These are phyloP conservation scores for Elsinoe batatas DNA, from an alignment of 2,329 filamentous ascomycete genomes.

Conservation along the genomic window DNA sequence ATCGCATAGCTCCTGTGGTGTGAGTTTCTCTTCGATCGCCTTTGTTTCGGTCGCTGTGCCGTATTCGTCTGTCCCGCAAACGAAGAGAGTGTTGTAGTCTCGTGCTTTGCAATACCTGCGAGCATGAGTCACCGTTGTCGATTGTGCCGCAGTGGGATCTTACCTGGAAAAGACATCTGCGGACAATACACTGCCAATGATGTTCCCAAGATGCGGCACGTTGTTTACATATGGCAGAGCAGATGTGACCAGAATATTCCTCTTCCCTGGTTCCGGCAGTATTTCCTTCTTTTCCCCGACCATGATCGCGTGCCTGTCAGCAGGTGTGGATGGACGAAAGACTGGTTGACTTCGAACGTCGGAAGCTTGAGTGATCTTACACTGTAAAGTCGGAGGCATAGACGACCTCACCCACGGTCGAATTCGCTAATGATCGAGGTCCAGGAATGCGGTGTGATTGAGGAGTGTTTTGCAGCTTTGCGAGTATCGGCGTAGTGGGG, in stretches of 20 bases:
- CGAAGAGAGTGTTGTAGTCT: slow-evolving; percentile 68
- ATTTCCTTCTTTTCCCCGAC: slow-evolving; percentile 29
- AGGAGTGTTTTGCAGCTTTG: neutral
- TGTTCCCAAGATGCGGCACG: slow-evolving; percentile 72
- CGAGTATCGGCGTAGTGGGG: slow-evolving; percentile 10
- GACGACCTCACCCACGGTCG: neutral
- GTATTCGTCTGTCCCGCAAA: slow-evolving; percentile 90
- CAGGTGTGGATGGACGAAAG: neutral
- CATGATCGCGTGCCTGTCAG: slow-evolving; percentile 14
- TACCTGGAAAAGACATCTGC: slow-evolving; percentile 62
- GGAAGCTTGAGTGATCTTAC: neutral
- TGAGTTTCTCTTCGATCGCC: slow-evolving; percentile 77
- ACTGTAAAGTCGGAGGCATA: neutral
- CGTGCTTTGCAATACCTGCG: slow-evolving; percentile 66
- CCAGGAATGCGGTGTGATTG: neutral
- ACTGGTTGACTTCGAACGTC: neutral
- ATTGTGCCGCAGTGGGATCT: neutral
- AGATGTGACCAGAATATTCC: slow-evolving; percentile 82
- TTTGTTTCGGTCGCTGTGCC: slow-evolving; percentile 94
- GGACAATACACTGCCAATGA: slow-evolving; percentile 76
- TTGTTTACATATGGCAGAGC: slow-evolving; percentile 81
- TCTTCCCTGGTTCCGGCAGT: slow-evolving; percentile 48
- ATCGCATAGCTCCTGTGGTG: slow-evolving; percentile 74
- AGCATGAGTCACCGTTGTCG: slow-evolving; percentile 13
- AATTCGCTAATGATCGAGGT: neutral